Percentiles rank a stretch among this genome's conserved stretches.
Conservation (phyloP, 2,329 filamentous ascomycete species). For the Talaromyces sp. region DNA sequence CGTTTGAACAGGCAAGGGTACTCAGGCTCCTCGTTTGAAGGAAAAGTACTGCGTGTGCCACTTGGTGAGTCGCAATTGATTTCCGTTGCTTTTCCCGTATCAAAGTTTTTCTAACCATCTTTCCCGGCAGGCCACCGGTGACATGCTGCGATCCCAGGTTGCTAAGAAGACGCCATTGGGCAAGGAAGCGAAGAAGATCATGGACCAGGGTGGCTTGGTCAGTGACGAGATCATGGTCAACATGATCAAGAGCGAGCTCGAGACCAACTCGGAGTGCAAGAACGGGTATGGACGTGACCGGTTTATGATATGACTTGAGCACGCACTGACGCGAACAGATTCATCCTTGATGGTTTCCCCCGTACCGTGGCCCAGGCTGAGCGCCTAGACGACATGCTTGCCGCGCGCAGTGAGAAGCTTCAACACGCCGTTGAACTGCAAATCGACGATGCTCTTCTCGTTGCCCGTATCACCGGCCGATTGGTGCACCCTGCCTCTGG, state of each 20-base stretch:
- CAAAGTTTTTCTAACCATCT: constrained; percentile 14
- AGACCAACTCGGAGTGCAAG: constrained; percentile 91
- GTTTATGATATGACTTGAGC: background rate
- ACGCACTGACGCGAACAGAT: constrained; percentile 46
- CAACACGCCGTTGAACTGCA: constrained; percentile 95
- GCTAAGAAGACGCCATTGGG: constrained; percentile 94
- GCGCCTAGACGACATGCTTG: constrained; percentile 89
- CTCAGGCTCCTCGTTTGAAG: constrained; percentile 96
- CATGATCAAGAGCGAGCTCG: constrained; percentile 98
- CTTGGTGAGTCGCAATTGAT: constrained; percentile 61
- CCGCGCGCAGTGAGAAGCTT: constrained; percentile 72
- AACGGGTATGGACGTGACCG: constrained; percentile 64
- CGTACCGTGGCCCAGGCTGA: constrained; percentile 94
- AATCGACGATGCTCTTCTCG: constrained; percentile 91
- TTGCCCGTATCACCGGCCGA: constrained; percentile 93
- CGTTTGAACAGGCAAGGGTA: constrained; percentile 78
- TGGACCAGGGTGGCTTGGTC: constrained; percentile 96
- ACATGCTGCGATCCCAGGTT: constrained; percentile 98
- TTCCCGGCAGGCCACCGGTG: constrained; percentile 75
- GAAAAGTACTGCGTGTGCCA: constrained; percentile 97
- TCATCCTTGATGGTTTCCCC: constrained; percentile 98
- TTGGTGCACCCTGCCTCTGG: constrained; percentile 94
- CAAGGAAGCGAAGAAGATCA: constrained; percentile 98
- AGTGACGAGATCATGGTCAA: constrained; percentile 99
- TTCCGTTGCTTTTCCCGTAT: background rate